Percentiles rank a stretch among this genome's conserved stretches.
Evolutionary conservation across 306 rosid genomes (phyloP).

Genomic region (Luffa acutangula): DNA sequence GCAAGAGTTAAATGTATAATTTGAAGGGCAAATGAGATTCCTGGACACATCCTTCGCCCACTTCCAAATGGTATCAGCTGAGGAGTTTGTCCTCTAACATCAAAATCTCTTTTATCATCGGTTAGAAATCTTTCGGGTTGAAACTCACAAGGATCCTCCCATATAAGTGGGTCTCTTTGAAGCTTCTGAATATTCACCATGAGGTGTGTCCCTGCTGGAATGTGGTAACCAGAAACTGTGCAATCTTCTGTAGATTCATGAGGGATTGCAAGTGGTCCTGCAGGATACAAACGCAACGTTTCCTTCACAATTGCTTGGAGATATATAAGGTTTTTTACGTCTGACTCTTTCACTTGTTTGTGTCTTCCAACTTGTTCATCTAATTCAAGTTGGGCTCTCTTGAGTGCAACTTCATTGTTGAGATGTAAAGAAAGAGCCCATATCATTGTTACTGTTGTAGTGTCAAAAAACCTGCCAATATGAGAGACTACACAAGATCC

Average conservation of each 20-base stretch:
- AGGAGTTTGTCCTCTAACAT: constrained; percentile 38
- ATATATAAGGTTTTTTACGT: too few relatives aligned
- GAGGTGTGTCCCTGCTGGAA: too few relatives aligned
- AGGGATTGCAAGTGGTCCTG: too few relatives aligned
- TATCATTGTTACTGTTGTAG: constrained; percentile 18
- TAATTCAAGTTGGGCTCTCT: constrained; percentile 43
- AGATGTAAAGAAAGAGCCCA: constrained; percentile 18
- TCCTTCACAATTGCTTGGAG: too few relatives aligned
- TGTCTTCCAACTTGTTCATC: constrained; percentile 33
- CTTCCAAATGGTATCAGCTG: constrained; percentile 49
- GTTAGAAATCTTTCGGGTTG: constrained; percentile 43
- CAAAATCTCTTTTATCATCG: constrained; percentile 16
- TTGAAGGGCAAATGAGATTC: constrained; percentile 36
- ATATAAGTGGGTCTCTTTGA: constrained; percentile 5
- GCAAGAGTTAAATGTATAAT: constrained; percentile 45
- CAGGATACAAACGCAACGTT: too few relatives aligned
- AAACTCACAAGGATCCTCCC: constrained; percentile 35
- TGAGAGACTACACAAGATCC: constrained; percentile 18
- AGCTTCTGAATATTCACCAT: too few relatives aligned
- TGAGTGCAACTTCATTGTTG: constrained; percentile 23
- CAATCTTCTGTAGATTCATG: too few relatives aligned
- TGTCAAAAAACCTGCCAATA: constrained; percentile 48
- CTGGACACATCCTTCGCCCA: constrained; percentile 43
- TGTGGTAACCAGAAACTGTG: too few relatives aligned
- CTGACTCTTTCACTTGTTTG: background rate